Base-by-base conservation (phyloP, 2,329 filamentous ascomycete genomes). In the Xylariomycetidae sp. region DNA sequence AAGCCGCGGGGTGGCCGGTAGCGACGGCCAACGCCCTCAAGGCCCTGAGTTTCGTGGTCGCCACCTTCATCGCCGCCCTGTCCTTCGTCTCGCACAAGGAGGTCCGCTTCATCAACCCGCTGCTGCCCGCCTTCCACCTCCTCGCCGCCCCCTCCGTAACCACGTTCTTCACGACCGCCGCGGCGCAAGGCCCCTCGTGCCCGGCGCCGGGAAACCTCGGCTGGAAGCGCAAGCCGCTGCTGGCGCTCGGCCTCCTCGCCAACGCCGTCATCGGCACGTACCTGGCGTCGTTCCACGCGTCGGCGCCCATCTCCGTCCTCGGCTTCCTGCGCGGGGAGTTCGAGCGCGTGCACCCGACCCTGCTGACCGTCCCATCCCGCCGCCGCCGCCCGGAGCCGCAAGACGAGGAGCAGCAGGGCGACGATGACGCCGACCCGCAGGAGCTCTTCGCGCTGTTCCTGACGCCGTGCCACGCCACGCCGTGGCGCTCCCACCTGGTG, bases 381-480 rank as follows among this genome's bases (percentile, higher is more conserved):
- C 39, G 48, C 19, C 42, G 47, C 31, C 34, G 44, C 31, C 39
- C 48, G 16, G 45, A 50, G 31, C 25, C 42, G 27, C 34, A 52
- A 3, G 52, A 54, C 14, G 43, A 47, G 17, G 32, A 29, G 6
- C 20, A 23, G 8, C 20, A 23, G 8, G 8, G 12, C 20, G 8
- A 30, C 15, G 25, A n/a, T 6, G n/a, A 16, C 18, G 41, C 47
- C 22, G 49, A 44, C 16, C 37, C 39, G n/a, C 48, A 63, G 22
- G 70, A 74, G 38, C 67, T 78, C 9, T 81, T 80, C 48, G 76
- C 81, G 20, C 82, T 83, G 14, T 95, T 96, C 62, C 72, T 98
- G 16, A 94, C 89, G 73, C 92, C 92, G 8, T 98, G 92, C 63
- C 92, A 98, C 67, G 85, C 84, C 45, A 96, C 90, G 1, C 90